Evolutionary conservation across 169 alveolate genomes (phyloP).

Genomic region (Cryptosporidium ubiquitum): DNA sequence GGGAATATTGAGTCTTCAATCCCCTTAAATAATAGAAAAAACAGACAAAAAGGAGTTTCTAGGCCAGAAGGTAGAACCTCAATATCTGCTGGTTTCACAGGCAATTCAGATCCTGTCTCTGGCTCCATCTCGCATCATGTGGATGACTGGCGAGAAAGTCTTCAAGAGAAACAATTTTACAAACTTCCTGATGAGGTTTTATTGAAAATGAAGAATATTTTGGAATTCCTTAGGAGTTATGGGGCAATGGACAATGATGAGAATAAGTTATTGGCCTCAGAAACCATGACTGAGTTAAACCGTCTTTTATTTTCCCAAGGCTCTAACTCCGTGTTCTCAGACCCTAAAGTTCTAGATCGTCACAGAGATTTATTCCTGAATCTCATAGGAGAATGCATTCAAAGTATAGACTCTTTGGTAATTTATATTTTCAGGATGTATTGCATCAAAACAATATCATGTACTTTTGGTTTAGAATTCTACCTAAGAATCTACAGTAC

Average conservation of each 20-base stretch:
- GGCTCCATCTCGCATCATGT: background rate
- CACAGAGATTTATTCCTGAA: constrained; percentile 1
- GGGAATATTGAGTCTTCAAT: background rate
- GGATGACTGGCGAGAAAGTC: background rate
- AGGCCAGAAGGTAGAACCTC: background rate
- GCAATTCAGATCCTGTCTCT: background rate
- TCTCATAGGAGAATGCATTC: constrained; percentile 36
- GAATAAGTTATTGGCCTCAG: constrained; percentile 49
- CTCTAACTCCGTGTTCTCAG: background rate
- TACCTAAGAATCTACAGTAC: constrained; percentile 28
- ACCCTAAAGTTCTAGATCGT: background rate
- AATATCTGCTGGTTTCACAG: background rate
- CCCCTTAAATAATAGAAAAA: background rate
- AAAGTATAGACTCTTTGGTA: constrained; percentile 16
- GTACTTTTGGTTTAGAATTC: constrained; percentile 28
- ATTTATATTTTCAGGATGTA: constrained; percentile 11
- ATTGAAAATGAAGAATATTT: constrained; percentile 7
- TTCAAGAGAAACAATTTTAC: background rate
- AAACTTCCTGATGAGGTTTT: background rate
- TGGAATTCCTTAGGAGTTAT: constrained; percentile 44
- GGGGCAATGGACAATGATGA: constrained; percentile 72
- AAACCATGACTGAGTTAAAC: background rate
- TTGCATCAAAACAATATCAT: background rate
- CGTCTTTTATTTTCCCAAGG: constrained; percentile 2
- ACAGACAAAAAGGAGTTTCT: background rate